Percentiles rank a stretch among this genome's conserved stretches.
phyloP scores from a whole-genome alignment of 805 yeast genomes.

The Suhomyces prunicola region DNA sequence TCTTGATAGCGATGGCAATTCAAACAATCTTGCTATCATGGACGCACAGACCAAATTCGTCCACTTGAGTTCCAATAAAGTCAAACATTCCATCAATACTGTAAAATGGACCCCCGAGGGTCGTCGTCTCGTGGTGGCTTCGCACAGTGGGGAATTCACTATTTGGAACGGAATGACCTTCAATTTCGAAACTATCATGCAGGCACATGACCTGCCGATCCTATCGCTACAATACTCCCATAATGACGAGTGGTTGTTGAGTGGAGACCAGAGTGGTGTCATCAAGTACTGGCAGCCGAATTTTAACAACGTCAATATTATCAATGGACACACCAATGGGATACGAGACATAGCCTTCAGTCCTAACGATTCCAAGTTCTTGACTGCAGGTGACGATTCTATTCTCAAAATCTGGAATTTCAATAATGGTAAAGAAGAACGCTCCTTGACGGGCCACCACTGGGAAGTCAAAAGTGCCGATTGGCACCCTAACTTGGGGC shows the following conservation, averaged over 20 bases:
- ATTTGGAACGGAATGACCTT: conserved; percentile 95
- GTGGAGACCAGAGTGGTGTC: conserved; percentile 90
- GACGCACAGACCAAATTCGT: conserved; percentile 80
- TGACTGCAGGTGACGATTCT: conserved; percentile 93
- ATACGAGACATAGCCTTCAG: conserved; percentile 85
- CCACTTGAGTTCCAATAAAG: conserved; percentile 87
- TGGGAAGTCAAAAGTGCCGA: conserved; percentile 98
- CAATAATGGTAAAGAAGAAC: conserved; percentile 80
- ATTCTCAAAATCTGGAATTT: conserved; percentile 92
- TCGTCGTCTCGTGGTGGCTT: conserved; percentile 80
- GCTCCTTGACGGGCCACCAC: conserved; percentile 83
- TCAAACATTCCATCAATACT: conserved; percentile 84
- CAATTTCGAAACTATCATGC: conserved; percentile 96
- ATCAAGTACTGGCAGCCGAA: conserved; percentile 98
- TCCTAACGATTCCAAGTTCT: conserved; percentile 86
- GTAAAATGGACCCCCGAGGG: conserved; percentile 98
- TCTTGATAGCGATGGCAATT: conserved; percentile 18
- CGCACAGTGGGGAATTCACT: conserved; percentile 93
- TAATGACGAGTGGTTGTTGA: conserved; percentile 89
- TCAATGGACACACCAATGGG: conserved; percentile 72
- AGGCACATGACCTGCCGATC: conserved; percentile 93
- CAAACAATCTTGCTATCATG: conserved; percentile 44
- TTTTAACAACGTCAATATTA: conserved; percentile 88
- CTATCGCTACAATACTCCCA: conserved; percentile 78
- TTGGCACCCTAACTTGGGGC: conserved; percentile 90